Evolutionary conservation across 2,329 filamentous ascomycete species (phyloP), one percentile per base, ranked within the genome.

Genomic region (Westerdykella ornata): DNA sequence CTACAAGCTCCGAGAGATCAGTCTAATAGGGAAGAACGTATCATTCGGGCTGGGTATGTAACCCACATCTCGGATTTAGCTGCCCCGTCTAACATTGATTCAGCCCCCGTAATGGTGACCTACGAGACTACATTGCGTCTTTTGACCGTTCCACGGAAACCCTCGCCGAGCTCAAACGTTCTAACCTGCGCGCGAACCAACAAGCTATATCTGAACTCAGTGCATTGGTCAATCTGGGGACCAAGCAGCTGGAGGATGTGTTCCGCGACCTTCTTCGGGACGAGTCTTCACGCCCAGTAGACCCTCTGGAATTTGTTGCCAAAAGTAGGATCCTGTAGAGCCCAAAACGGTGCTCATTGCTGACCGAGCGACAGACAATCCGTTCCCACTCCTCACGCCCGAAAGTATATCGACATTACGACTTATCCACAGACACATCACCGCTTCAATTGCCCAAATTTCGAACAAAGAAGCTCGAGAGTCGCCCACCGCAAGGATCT

Each of bases 121-220:
- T 98, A 42, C 76, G 81, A 29, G 85, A 86, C 54, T 98, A 95
- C 66, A 78, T 98, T 37, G 82, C 81, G 35, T 95, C 90, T 5
- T 80, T 97, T 53, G 92, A 94, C 68, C 84, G 92, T 32, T 79
- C 95, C 22, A 88, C 84, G 56, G 85, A 85, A 62, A 85, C 89
- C n/a, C 74, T 96, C 41, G 69, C 74, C 45, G 86, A 94, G 47
- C 83, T 98, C 70, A 85, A 85, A 62, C 77, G 85, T 3, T 90
- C 90, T n/a, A 96, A 96, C 53, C 71, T 98, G 38, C 82, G 87
- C 42, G 85, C 89, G 8, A 97, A 96, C 45, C 89, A 97, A 62
- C 83, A 89, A 63, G 88, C 88, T 2, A 85, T 92, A 42, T 72
- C 80, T 34, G 88, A 96, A 46, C 77, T 95, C 41, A 83, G 79